Evolutionary conservation across 2,329 filamentous ascomycete genomes (phyloP), one percentile per base, ranked within the genome.

Genomic region (Clonostachys chloroleuca): DNA sequence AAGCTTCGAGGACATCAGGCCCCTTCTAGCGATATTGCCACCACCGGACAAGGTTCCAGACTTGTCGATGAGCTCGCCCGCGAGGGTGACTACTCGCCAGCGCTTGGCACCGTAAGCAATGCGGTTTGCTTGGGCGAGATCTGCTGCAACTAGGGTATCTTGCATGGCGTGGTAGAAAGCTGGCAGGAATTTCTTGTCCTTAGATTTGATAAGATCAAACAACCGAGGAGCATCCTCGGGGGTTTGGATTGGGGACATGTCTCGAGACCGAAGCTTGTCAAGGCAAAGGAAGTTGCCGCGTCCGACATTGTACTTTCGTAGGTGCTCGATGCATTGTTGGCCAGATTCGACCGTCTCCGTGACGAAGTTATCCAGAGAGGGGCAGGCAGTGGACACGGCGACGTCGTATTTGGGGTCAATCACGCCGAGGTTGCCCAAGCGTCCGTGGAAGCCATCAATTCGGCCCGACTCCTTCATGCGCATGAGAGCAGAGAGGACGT

Each of bases 31-130:
- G 14, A 89, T 88, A 42, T 83, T 92, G 48, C 94, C 94, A 75
- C 94, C 94, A 74, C 94, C 94, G 49, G 89, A 96, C 94, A 99
- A 97, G 35, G 94, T 97, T 75, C 94, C 94, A 1, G 92, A 96
- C 64, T 95, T 95, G 70, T 99, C 94, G 55, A 99, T 97, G 45
- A 99, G 78, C 65, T 96, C 92, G 43, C 94, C 94, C 51, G 92
- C 90, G 3, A 99, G 80, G 0, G 94, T 99, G 39, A 99, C 94
- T 4, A 99, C 94, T 54, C 94, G 85, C 94, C 94, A 99, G 65
- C 94, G 77, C 72, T 84, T 89, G 42, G 89, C 89, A 40, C 94
- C 92, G 59, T 97, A 99, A 8, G 94, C 94, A 54, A 99, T 96
- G 42, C 94, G 85, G 67, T 97, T 96, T 3, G 94, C 95, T 64